Evolutionary conservation across 768 basidiomycete genomes (phyloP), one percentile per base, ranked within the genome.

Genomic region (Coprinellus micaceus): DNA sequence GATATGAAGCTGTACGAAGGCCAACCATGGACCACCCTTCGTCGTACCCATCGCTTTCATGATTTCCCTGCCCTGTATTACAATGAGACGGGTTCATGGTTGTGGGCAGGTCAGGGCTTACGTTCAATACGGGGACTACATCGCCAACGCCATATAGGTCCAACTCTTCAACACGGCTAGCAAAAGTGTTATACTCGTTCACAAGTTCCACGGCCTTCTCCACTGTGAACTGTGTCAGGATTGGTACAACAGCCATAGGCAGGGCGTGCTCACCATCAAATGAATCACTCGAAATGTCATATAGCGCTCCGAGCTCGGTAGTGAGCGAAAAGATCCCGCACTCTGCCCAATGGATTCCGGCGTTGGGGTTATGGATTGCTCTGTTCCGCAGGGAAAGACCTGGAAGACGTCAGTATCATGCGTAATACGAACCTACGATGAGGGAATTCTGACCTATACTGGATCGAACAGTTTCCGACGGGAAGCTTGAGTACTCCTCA

Each of bases 271-370:
- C 58, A 85, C 82, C 65, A 54, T 83, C 69, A 15, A 86, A 67
- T 12, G 56, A 54, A 58, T 80, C 77, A 7, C 69, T 61, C 1
- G 63, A 56, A 12, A 64, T 54, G 58, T 81, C 68, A 66, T 84
- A 90, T 5, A 75, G 66, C 6, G 77, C 78, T 0, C 82, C 75
- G 12, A 94, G 70, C 60, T 94, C 89, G 63, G 83, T 82, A 5
- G 90, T 75, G 40, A 93, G 71, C 1, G 92, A 83, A 67, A 94
- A 94, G 9, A 93, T 66, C 36, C 91, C 61, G 9, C 90, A 86
- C 3, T 77, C 79, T 21, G 83, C 74, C 91, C 90, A 95, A 46
- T 84, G 78, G 11, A 81, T 77, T 15, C 83, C 89, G 5, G 80
- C 80, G 28, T 70, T 66, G 1, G 78, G 69, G 64, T 86, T 84